Percentiles rank a stretch among this genome's conserved stretches.
Conservation (phyloP, 352 stramenopile genomes). For the Salisapilia sapeloensis region DNA sequence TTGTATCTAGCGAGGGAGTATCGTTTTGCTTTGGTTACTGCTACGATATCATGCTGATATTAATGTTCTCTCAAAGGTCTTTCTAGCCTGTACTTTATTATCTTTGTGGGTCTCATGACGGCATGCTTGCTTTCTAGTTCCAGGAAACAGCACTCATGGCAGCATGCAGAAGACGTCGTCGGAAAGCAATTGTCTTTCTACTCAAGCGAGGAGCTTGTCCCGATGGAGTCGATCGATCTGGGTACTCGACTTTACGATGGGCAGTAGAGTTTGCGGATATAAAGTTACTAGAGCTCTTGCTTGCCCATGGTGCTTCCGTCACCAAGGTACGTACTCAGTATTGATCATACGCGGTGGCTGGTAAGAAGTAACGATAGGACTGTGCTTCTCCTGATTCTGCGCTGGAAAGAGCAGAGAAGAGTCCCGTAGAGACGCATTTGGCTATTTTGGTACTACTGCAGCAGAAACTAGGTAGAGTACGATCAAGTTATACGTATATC, state of each 20-base stretch:
- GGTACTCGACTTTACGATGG: slow-evolving; percentile 34
- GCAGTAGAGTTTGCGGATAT: slow-evolving; percentile 15
- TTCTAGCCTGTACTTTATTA: background rate
- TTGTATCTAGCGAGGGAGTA: slow-evolving; percentile 15
- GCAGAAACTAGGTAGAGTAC: slow-evolving; percentile 19
- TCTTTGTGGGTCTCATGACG: background rate
- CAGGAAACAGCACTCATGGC: slow-evolving; percentile 29
- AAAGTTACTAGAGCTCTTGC: slow-evolving; percentile 14
- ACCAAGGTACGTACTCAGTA: slow-evolving; percentile 7
- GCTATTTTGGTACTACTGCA: slow-evolving; percentile 22
- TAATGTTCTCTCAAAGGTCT: slow-evolving; percentile 25
- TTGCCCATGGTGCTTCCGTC: slow-evolving; percentile 22
- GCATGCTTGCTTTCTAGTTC: slow-evolving; percentile 7
- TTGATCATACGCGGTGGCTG: background rate
- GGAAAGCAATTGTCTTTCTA: slow-evolving; percentile 15
- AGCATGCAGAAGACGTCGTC: slow-evolving; percentile 26
- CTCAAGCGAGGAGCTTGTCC: slow-evolving; percentile 16
- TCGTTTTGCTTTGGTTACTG: slow-evolving; percentile 25
- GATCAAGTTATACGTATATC: no score
- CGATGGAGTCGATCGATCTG: slow-evolving; percentile 19
- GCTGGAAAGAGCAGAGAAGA: slow-evolving; percentile 16
- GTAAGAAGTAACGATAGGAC: slow-evolving; percentile 6
- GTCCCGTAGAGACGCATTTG: slow-evolving; percentile 11
- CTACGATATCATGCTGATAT: slow-evolving; percentile 40
- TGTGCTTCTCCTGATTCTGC: slow-evolving; percentile 26